Percentiles rank a stretch among this genome's conserved stretches.
phyloP scores from a whole-genome alignment of 345 rosid species.

The Atalantia buxifolia region DNA sequence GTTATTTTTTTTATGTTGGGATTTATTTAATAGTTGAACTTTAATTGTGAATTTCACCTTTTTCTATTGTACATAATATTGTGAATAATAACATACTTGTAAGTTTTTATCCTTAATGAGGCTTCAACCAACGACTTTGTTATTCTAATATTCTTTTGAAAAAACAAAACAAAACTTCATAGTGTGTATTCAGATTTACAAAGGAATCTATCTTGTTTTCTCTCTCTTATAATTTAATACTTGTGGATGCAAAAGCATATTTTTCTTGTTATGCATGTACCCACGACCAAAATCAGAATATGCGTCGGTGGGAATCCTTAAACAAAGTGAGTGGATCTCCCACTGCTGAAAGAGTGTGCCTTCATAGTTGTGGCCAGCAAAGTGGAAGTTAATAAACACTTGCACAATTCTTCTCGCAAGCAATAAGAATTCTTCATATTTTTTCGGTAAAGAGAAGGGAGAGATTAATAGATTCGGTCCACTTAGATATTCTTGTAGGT shows the following conservation, averaged over 20 bases:
- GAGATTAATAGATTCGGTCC: not conserved
- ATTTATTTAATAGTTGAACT: too few species aligned
- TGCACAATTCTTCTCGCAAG: not conserved
- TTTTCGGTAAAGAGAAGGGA: not conserved
- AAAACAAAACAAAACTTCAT: too few species aligned
- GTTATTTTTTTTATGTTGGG: too few species aligned
- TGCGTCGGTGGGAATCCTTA: not conserved
- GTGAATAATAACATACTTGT: too few species aligned
- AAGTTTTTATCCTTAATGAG: too few species aligned
- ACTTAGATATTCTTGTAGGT: not conserved
- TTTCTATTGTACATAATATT: too few species aligned
- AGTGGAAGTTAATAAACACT: not conserved
- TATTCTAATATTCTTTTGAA: too few species aligned
- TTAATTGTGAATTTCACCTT: too few species aligned
- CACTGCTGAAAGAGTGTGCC: not conserved
- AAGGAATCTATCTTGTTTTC: not conserved
- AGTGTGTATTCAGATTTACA: not conserved
- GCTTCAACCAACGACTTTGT: too few species aligned
- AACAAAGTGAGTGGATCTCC: not conserved
- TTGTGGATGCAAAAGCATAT: not conserved
- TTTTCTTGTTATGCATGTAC: not conserved
- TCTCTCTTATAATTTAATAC: not conserved
- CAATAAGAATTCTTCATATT: not conserved
- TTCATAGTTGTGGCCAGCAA: not conserved
- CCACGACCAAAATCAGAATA: not conserved